These are phyloP conservation scores for Pseudotsuga menziesii DNA, from an alignment of 75 land plant species.

Conservation along the genomic window DNA sequence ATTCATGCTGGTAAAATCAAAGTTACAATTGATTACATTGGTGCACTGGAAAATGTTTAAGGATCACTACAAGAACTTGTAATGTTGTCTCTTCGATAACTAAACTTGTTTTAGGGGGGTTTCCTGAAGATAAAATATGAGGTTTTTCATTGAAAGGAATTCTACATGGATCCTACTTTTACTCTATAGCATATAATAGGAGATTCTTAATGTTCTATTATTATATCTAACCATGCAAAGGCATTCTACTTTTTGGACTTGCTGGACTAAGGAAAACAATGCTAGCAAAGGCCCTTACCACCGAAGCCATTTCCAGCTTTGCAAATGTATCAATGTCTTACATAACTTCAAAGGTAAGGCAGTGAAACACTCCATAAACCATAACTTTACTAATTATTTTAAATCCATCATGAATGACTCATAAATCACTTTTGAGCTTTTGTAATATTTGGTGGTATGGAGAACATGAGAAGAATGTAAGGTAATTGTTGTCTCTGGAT, in stretches of 20 bases:
- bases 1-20: slow-evolving; percentile 35
- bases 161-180: background rate
- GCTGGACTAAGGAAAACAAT: slow-evolving; percentile 90
- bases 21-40: slow-evolving; percentile 25
- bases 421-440: too few species aligned
- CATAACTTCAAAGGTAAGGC: slow-evolving; percentile 60
- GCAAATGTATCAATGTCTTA: slow-evolving; percentile 92
- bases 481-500: slow-evolving; percentile 74
- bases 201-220: slow-evolving; percentile 12
- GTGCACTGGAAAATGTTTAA: slow-evolving; percentile 30
- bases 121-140: slow-evolving; percentile 14
- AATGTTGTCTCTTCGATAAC: slow-evolving; percentile 28
- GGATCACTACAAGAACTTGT: slow-evolving; percentile 30
- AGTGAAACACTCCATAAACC: background rate
- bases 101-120: slow-evolving; percentile 32
- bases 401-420: background rate
- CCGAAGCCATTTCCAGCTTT: slow-evolving; percentile 88
- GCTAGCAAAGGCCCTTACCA: slow-evolving; percentile 90
- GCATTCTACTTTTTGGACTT: slow-evolving; percentile 79
- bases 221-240: slow-evolving; percentile 66
- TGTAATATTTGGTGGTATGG: slow-evolving; percentile 56
- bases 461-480: slow-evolving; percentile 89
- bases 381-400: background rate
- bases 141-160: background rate
- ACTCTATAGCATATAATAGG: background rate